Evolutionary conservation across 2,329 filamentous ascomycete species (phyloP), one percentile per base, ranked within the genome.

Genomic region (Sarocladiaceae sp.): DNA sequence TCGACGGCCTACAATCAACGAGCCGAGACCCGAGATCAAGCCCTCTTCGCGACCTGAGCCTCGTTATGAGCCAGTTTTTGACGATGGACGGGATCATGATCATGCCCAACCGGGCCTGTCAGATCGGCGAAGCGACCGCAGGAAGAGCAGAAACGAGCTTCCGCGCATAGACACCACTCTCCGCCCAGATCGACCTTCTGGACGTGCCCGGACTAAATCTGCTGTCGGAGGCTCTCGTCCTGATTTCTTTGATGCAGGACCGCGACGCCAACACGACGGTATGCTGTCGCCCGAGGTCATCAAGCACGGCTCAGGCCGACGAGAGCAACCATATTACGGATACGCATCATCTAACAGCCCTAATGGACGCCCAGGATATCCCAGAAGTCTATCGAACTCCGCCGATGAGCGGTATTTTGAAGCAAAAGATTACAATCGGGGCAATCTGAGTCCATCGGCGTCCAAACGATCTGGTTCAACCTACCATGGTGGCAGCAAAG

Each of bases 91-190:
- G 12, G 40, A 21, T 4, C 3, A 6, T 5, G 40, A 33, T 12
- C 3, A 10, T 12, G 6, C 18, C 3, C 26, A 18, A 13, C 40
- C 40, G 6, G 27, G 13, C 15, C 18, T 43, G 26, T n/a, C 40
- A 4, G 26, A 27, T 16, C 26, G 29, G 11, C 19, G 26, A 13
- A 43, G 40, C 40, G 40, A 43, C 15, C 40, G 58, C 26, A 55
- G 58, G 12, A 58, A 54, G 51, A 64, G 56, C 50, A 58, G 61
- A 42, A 61, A 65, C 35, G 57, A 73, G 21, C 52, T 76, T 4
- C 70, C 72, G 3, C 64, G 61, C 5, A 58, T 75, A 12, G 65
- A 71, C 23, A 75, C 72, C 2, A 61, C 67, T 1, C 35, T 67
- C 5, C 50, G 53, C 27, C 50, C 58, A 35, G 51, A 54, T 15